Conservation (phyloP, 192 early-diverging fungal genomes). For the Coemansia furcata region DNA sequence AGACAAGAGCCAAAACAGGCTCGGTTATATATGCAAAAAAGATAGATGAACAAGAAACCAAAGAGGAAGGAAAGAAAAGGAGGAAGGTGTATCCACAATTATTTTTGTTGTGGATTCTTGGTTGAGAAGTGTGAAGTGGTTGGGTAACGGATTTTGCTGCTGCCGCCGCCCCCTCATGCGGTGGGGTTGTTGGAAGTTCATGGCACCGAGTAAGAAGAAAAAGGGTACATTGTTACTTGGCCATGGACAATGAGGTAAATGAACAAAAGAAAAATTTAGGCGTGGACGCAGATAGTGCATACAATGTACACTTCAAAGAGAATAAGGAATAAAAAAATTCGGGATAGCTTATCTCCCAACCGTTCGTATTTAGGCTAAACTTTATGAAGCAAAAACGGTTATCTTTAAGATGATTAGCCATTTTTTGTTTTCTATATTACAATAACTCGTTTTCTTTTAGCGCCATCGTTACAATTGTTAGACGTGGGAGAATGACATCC, state of each 20-base stretch:
- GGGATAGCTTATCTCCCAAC: background rate
- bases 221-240: background rate
- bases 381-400: background rate
- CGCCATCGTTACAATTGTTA: background rate
- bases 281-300: background rate
- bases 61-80: background rate
- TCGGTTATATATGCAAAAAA: background rate
- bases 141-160: background rate
- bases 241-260: background rate
- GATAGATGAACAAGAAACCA: background rate
- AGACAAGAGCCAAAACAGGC: background rate
- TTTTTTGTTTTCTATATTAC: background rate
- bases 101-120: background rate
- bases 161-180: background rate
- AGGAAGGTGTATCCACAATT: background rate
- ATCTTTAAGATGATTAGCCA: background rate
- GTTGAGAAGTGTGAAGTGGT: background rate
- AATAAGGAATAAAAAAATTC: background rate
- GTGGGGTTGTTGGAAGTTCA: background rate
- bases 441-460: background rate
- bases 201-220: slow-evolving; percentile 5
- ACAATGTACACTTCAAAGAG: background rate
- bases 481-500: background rate
- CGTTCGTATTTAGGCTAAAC: background rate
- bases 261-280: background rate